Evolutionary conservation across 192 early-diverging fungal species (phyloP), one percentile per base, ranked within the genome.

Genomic region (Chytriomyces sp.): DNA sequence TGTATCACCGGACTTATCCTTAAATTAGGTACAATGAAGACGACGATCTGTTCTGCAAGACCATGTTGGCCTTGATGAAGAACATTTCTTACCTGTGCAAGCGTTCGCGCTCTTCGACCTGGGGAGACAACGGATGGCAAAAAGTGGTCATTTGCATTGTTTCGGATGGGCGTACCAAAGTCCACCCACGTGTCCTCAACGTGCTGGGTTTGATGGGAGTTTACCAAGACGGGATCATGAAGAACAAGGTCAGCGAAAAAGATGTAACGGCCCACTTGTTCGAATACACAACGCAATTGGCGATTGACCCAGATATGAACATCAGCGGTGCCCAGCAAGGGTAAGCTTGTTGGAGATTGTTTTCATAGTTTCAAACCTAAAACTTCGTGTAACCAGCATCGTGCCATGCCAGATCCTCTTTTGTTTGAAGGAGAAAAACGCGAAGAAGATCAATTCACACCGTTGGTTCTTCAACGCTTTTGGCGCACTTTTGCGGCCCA

Each of bases 401-500:
- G 90, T 92, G 36, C 95, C 95, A 2, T 86, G 93, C 52, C 95
- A 96, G 80, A 87, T 96, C 32, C 71, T 96, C 34, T 96, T 96
- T 80, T 94, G 91, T 75, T 83, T 96, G 59, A 96, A 96, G 84
- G 92, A 94, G 69, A 87, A 94, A 80, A 96, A 96, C 82, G 89
- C 89, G 55, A 96, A 96, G 61, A 88, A 87, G 85, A 90, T 96
- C 83, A 96, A 96, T 86, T 94, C 92, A 30, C 95, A 96, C 73
- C 87, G 95, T 62, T 96, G 95, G 95, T 96, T 96, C 87, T 96
- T 96, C 82, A 94, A 93, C 75, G 94, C 94, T 26, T 94, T 96
- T 75, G 88, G 93, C 2, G 84, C 88, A 14, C 80, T 93, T 33
- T 76, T 96, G 70, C 83, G 90, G 39, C 95, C 95, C 56, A 89